A percentile compares a stretch with the other conserved stretches of the same genome.
Conservation (phyloP, 148 eudicot species). For the Heliosperma pusillum region DNA sequence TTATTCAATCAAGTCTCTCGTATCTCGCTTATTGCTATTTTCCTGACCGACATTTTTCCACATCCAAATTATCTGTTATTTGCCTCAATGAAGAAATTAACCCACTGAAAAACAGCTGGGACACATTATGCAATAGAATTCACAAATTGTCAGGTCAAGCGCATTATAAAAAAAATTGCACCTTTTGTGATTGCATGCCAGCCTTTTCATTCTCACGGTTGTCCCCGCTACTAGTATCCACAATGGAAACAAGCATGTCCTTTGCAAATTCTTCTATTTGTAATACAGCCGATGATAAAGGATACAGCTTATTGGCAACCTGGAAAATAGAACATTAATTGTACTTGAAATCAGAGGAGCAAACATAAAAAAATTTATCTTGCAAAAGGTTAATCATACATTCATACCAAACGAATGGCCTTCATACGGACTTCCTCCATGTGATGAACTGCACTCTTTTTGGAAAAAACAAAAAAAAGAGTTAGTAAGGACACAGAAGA, state of each 20-base stretch:
- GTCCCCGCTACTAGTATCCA: conserved; percentile 31
- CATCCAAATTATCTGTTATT: background rate
- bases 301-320: conserved; percentile 97
- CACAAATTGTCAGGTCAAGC: background rate
- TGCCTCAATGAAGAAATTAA: background rate
- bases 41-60: background rate
- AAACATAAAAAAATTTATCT: background rate
- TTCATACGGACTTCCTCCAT: conserved; percentile 96
- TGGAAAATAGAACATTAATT: conserved; percentile 28
- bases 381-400: conserved; percentile 37
- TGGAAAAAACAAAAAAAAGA: conserved; percentile 22
- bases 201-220: conserved; percentile 37
- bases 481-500: conserved; percentile 14
- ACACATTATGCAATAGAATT: background rate
- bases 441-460: conserved; percentile 90
- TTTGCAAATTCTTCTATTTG: conserved; percentile 88
- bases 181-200: conserved; percentile 49
- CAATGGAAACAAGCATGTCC: conserved; percentile 61
- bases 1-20: background rate
- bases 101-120: background rate
- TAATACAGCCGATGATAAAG: conserved; percentile 55
- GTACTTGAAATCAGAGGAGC: background rate
- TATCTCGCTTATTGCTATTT: background rate
- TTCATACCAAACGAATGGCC: conserved; percentile 93
- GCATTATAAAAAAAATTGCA: conserved; percentile 19